phyloP scores from a whole-genome alignment of 2,329 filamentous ascomycete species.

The Penicillium palitans region DNA sequence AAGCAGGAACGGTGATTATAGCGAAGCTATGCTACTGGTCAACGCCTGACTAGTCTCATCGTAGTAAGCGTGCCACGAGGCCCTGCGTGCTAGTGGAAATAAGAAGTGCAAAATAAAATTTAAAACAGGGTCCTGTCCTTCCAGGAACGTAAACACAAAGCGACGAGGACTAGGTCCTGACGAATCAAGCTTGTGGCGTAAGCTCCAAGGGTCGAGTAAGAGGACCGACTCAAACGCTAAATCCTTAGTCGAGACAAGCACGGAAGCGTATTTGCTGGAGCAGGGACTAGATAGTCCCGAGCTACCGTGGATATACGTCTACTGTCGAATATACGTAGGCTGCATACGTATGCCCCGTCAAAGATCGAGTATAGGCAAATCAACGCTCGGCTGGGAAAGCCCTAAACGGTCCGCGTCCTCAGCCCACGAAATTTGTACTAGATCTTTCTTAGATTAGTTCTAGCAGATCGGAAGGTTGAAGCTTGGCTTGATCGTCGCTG shows the following conservation, averaged over 20 bases:
- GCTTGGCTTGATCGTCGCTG: conserved; percentile 22
- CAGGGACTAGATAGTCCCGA: conserved; percentile 9
- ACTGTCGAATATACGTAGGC: conserved; percentile 26
- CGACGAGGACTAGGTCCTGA: conserved; percentile 6
- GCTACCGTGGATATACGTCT: background rate
- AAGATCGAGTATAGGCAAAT: conserved; percentile 16
- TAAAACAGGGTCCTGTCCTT: conserved; percentile 16
- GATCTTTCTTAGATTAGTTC: conserved; percentile 1
- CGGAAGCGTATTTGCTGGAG: conserved; percentile 15
- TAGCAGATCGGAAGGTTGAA: conserved; percentile 18
- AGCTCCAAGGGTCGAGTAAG: conserved; percentile 18
- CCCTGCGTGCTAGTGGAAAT: conserved; percentile 19
- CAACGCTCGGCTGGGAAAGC: conserved; percentile 18
- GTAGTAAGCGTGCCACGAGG: conserved; percentile 23
- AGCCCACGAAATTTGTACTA: conserved; percentile 10
- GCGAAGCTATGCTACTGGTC: conserved; percentile 3
- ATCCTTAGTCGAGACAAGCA: conserved; percentile 10
- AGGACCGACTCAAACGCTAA: conserved; percentile 5
- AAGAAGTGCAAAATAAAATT: background rate
- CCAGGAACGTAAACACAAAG: background rate
- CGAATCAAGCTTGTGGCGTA: conserved; percentile 23
- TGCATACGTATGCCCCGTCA: conserved; percentile 26
- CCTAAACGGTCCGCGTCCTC: conserved; percentile 6
- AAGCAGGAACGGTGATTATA: conserved; percentile 10
- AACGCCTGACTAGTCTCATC: conserved; percentile 11